phyloP scores from a whole-genome alignment of 345 rosid species.

The Boechera stricta region DNA sequence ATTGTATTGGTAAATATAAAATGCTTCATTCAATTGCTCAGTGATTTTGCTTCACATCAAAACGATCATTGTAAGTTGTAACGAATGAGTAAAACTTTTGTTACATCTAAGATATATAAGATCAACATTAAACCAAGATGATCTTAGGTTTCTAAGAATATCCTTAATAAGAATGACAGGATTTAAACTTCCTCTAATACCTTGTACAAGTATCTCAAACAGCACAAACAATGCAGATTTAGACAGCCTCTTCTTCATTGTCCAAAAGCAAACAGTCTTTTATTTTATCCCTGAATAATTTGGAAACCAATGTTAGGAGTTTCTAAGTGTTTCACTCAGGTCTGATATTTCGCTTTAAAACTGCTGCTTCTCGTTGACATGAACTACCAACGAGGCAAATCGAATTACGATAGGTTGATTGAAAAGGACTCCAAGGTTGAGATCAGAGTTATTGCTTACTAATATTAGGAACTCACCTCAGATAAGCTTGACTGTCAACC shows the following conservation, averaged over 20 bases:
- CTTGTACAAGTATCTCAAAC: background rate
- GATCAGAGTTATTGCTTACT: background rate
- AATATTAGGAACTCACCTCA: conserved; percentile 61
- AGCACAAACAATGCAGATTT: conserved; percentile 34
- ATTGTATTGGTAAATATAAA: background rate
- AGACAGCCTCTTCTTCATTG: conserved; percentile 63
- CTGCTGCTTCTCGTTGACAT: background rate
- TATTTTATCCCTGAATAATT: conserved; percentile 70
- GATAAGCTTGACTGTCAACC: conserved; percentile 41
- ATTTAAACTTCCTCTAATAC: background rate
- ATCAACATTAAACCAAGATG: background rate
- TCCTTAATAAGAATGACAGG: background rate
- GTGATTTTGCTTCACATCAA: conserved; percentile 7
- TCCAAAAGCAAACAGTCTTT: conserved; percentile 79
- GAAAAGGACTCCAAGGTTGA: background rate
- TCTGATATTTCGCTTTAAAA: background rate
- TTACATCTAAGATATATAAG: background rate
- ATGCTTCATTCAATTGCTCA: background rate
- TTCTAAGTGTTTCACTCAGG: background rate
- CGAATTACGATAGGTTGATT: background rate
- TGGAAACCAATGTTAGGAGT: background rate
- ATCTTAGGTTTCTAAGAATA: conserved; percentile 4
- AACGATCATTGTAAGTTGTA: background rate
- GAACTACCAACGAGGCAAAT: background rate
- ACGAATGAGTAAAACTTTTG: background rate